These are phyloP conservation scores for Kandelia obovata DNA, from an alignment of 345 rosid genomes.

Conservation along the genomic window DNA sequence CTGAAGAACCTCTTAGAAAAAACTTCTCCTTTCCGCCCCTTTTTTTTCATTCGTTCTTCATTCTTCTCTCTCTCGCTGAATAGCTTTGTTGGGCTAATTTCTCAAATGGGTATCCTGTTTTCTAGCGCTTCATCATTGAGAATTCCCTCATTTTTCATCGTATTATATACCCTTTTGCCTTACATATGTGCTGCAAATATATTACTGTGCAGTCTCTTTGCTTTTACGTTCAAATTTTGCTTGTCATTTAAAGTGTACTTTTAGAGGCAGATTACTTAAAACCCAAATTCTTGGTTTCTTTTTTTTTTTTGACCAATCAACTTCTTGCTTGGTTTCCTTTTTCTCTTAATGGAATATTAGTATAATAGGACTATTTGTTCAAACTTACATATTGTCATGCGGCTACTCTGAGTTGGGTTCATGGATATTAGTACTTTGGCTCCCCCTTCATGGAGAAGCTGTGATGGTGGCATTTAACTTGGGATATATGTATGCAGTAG, in stretches of 20 bases:
- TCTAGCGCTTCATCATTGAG: not conserved
- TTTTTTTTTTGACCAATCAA: too few species aligned
- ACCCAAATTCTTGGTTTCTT: too few species aligned
- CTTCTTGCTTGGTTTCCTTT: not conserved
- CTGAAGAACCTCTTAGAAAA: conserved; percentile 72
- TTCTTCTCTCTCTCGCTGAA: not conserved
- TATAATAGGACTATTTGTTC: not conserved
- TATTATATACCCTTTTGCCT: too few species aligned
- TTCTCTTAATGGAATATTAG: not conserved
- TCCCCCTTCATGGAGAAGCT: too few species aligned
- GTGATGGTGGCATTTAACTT: too few species aligned
- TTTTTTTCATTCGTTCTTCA: too few species aligned
- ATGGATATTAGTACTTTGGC: too few species aligned
- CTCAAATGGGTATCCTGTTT: conserved; percentile 10
- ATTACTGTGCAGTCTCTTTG: not conserved
- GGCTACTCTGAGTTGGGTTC: not conserved
- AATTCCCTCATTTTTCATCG: not conserved
- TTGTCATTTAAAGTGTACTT: not conserved
- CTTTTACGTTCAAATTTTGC: not conserved
- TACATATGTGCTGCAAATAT: not conserved
- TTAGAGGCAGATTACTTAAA: not conserved
- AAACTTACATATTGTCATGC: not conserved
- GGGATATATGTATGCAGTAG: too few species aligned
- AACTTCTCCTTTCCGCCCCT: not conserved
- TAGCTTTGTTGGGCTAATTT: not conserved